Evolutionary conservation across 768 basidiomycete genomes (phyloP).

Genomic region (Dacryopinax spathularia): DNA sequence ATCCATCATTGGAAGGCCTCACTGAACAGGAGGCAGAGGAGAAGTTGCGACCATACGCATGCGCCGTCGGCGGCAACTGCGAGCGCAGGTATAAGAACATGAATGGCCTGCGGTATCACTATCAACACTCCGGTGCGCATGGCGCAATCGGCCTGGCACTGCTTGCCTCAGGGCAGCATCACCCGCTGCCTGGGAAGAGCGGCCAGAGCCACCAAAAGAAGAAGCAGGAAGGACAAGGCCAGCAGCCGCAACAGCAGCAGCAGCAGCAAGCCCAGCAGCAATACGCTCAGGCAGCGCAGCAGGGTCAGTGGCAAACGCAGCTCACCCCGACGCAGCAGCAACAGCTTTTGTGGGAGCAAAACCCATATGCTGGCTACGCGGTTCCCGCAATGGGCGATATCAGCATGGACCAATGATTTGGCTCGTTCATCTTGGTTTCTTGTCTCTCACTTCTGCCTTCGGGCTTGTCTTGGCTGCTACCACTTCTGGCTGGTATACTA

Average conservation of each 20-base stretch:
- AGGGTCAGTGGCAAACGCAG: neutral
- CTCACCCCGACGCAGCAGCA: neutral
- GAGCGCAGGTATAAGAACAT: constrained; percentile 88
- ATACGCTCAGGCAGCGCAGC: neutral
- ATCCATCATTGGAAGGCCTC: constrained; percentile 19
- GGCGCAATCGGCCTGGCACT: constrained; percentile 76
- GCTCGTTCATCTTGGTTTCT: neutral
- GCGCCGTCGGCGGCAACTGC: constrained; percentile 53
- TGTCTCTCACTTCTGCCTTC: too few species aligned
- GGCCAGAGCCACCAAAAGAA: constrained; percentile 1
- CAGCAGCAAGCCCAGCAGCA: neutral
- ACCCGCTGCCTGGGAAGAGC: constrained; percentile 17
- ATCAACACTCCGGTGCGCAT: constrained; percentile 91
- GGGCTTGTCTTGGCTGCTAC: too few species aligned
- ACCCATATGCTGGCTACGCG: neutral
- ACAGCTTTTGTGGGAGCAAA: constrained; percentile 1
- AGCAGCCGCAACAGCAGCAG: too few species aligned
- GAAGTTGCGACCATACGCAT: constrained; percentile 70
- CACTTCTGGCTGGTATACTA: neutral
- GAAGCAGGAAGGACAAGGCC: neutral
- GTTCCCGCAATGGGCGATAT: neutral
- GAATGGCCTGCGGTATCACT: constrained; percentile 94
- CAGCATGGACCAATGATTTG: neutral
- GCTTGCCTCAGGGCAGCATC: constrained; percentile 42
- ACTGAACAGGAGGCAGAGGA: constrained; percentile 70